These are phyloP conservation scores for Blumeria graminis DNA, from an alignment of 2,329 filamentous ascomycete species.

Conservation along the genomic window DNA sequence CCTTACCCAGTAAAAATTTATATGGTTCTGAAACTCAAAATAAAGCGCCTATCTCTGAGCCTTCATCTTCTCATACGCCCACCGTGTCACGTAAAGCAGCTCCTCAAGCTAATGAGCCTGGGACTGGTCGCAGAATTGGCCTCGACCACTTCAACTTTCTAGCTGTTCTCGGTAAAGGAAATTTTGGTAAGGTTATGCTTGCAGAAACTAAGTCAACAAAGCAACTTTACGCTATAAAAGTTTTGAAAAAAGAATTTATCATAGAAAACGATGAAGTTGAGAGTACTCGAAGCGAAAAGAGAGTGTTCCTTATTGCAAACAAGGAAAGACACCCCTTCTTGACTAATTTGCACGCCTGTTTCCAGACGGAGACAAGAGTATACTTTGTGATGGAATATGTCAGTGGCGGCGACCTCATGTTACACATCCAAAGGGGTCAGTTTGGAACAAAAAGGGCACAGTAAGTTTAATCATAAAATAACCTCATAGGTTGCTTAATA, in stretches of 20 bases:
- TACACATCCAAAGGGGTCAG: conserved; percentile 91
- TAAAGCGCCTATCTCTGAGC: conserved; percentile 7
- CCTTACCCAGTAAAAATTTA: conserved; percentile 12
- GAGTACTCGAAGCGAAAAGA: conserved; percentile 90
- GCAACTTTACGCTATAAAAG: conserved; percentile 93
- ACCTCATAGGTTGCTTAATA: conserved; percentile 8
- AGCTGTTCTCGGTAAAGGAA: conserved; percentile 91
- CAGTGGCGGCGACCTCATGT: conserved; percentile 92
- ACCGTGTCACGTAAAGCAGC: conserved; percentile 21
- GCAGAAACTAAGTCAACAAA: conserved; percentile 86
- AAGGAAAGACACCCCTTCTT: conserved; percentile 92
- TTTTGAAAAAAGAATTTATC: conserved; percentile 98
- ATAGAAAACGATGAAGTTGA: conserved; percentile 99
- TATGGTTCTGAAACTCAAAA: conserved; percentile 15
- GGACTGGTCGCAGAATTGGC: conserved; percentile 66
- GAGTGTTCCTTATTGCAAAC: conserved; percentile 91
- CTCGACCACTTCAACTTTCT: conserved; percentile 98
- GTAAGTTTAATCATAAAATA: conserved; percentile 26
- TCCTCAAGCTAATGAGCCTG: conserved; percentile 45
- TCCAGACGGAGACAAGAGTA: conserved; percentile 93
- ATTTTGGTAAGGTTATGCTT: conserved; percentile 99
- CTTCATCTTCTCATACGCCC: conserved; percentile 9
- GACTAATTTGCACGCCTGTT: conserved; percentile 85
- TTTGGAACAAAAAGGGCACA: conserved; percentile 92
- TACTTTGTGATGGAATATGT: conserved; percentile 99